These are phyloP conservation scores for Fusarium longipes DNA, from an alignment of 2,329 filamentous ascomycete genomes.

Conservation along the genomic window DNA sequence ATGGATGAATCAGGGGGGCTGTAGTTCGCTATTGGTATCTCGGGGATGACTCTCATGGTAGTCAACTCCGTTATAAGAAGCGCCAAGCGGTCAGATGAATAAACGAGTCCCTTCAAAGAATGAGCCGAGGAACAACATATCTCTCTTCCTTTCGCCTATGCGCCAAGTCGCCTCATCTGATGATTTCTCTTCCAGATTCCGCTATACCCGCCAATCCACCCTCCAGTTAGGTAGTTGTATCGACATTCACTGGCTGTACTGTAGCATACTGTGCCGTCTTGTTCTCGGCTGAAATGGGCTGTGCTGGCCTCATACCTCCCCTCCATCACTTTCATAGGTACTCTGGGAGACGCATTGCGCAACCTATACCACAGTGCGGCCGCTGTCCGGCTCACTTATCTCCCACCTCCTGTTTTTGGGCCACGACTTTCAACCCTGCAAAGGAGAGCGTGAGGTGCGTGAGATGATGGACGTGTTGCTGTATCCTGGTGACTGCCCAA, in stretches of 20 bases:
- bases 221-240: slow-evolving; percentile 10
- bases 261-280: background rate
- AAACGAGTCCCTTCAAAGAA: slow-evolving; percentile 17
- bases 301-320: background rate
- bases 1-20: slow-evolving; percentile 17
- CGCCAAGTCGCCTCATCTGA: slow-evolving; percentile 36
- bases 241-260: background rate
- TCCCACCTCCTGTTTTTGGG: background rate
- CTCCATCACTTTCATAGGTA: background rate
- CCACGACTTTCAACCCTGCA: slow-evolving; percentile 16
- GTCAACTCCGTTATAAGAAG: slow-evolving; percentile 4
- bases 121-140: background rate
- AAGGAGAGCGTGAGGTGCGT: slow-evolving; percentile 31
- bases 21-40: slow-evolving; percentile 6
- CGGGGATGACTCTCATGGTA: background rate
- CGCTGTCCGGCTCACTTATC: background rate
- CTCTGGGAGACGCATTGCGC: slow-evolving; percentile 29
- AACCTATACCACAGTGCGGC: slow-evolving; percentile 12
- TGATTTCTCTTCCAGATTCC: slow-evolving; percentile 15
- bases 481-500: background rate
- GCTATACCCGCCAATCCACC: slow-evolving; percentile 7
- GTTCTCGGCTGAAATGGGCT: background rate
- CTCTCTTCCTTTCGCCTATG: slow-evolving; percentile 28
- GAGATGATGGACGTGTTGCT: slow-evolving; percentile 2
- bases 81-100: background rate